phyloP scores from a whole-genome alignment of 495 filamentous ascomycete species.

The Annulohypoxylon maeteangense region DNA sequence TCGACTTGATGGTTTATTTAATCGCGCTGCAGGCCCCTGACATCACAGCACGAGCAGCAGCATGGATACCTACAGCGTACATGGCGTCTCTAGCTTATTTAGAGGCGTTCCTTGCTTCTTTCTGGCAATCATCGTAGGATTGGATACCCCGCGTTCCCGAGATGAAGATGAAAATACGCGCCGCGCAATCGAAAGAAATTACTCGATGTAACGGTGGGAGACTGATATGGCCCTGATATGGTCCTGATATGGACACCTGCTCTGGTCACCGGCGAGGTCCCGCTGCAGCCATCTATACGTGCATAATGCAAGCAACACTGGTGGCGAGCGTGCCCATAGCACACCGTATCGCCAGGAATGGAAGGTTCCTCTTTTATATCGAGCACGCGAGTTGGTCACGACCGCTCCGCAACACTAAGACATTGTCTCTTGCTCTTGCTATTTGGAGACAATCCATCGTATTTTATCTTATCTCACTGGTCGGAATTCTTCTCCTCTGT shows the following conservation, averaged over 20 bases:
- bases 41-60: slow-evolving; percentile 4
- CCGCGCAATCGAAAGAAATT: slow-evolving; percentile 26
- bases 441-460: slow-evolving; percentile 19
- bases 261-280: slow-evolving; percentile 31
- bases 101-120: slow-evolving; percentile 2
- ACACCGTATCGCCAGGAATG: slow-evolving; percentile 37
- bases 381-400: slow-evolving; percentile 37
- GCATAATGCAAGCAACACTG: slow-evolving; percentile 35
- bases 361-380: slow-evolving; percentile 34
- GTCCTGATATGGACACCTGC: slow-evolving; percentile 21
- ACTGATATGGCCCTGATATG: not conserved
- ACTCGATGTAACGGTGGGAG: slow-evolving; percentile 42
- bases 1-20: not conserved
- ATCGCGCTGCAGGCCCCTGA: not conserved
- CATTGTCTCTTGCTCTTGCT: slow-evolving; percentile 37
- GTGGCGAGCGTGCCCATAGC: slow-evolving; percentile 10
- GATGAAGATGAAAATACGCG: slow-evolving; percentile 17
- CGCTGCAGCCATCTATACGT: slow-evolving; percentile 6
- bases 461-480: slow-evolving; percentile 30
- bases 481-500: slow-evolving; percentile 14
- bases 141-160: slow-evolving; percentile 34
- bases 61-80: slow-evolving; percentile 8
- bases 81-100: not conserved
- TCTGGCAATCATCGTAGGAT: slow-evolving; percentile 12
- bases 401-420: slow-evolving; percentile 31